Evolutionary conservation across 805 yeast genomes (phyloP).

Genomic region (Kazachstania martiniae): DNA sequence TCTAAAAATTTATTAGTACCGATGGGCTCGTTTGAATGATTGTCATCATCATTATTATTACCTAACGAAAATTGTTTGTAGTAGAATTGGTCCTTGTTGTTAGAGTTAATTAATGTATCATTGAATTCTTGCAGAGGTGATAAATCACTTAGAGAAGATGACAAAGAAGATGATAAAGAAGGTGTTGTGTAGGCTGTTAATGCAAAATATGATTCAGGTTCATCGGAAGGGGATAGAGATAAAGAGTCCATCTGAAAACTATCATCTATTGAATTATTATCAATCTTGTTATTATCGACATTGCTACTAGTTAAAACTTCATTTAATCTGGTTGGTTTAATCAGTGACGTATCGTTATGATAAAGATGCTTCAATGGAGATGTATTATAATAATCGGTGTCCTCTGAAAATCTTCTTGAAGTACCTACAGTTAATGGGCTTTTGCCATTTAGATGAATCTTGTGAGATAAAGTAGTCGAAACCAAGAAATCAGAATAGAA

Average conservation of each 20-base stretch:
- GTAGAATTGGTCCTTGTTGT: constrained; percentile 1
- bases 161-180: constrained; percentile 6
- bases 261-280: no score
- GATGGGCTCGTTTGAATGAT: neutral
- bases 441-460: constrained; percentile 1
- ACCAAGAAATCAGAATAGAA: constrained; percentile 10
- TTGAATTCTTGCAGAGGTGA: constrained; percentile 14
- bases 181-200: constrained; percentile 4
- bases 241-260: no score
- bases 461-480: constrained; percentile 15
- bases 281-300: neutral
- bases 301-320: constrained; percentile 7
- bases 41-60: neutral
- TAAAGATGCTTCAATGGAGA: constrained; percentile 27
- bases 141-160: constrained; percentile 12
- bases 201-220: neutral
- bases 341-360: constrained; percentile 18
- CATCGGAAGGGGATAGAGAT: neutral
- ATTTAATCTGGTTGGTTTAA: constrained; percentile 16
- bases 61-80: constrained; percentile 3
- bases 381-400: constrained; percentile 26
- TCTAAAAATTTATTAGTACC: no score
- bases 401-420: constrained; percentile 22
- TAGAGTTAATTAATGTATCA: constrained; percentile 5
- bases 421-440: neutral